Conservation (phyloP, 208 protist genomes). For the Leishmania braziliensis region DNA sequence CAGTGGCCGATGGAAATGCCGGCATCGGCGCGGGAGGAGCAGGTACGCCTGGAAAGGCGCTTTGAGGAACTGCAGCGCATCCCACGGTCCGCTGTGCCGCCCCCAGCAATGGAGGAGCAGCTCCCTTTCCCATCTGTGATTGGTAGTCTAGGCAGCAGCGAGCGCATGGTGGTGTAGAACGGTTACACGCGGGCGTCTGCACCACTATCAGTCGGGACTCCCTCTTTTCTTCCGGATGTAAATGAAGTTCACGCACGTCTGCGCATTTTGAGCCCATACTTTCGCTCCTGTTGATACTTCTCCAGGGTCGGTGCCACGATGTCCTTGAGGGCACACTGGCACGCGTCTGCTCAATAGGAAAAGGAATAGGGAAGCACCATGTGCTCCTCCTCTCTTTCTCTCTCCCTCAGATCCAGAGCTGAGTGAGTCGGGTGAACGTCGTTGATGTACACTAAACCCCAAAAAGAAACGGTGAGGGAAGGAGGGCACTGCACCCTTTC, state of each 20-base stretch:
- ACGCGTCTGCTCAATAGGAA: not conserved
- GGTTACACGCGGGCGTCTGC: not conserved
- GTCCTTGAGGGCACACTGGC: not conserved
- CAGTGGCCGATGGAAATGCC: constrained; percentile 39
- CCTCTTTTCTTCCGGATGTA: not conserved
- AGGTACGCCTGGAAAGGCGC: constrained; percentile 30
- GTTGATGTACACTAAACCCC: constrained; percentile 4
- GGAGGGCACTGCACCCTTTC: not conserved
- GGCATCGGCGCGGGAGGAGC: constrained; percentile 22
- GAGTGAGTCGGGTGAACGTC: not conserved
- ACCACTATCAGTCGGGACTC: not conserved
- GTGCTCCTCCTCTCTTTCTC: not conserved
- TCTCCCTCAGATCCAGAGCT: not conserved
- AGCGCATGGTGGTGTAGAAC: constrained; percentile 7
- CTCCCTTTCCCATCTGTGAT: not conserved
- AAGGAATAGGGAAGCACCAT: not conserved
- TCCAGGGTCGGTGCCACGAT: not conserved
- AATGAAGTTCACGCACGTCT: not conserved
- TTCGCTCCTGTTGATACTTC: not conserved
- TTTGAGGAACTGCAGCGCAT: constrained; percentile 26
- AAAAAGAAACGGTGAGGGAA: no score
- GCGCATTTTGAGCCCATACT: no score
- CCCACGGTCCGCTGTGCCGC: not conserved
- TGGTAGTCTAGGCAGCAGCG: not conserved
- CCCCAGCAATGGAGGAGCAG: not conserved